Evolutionary conservation across 129 eudicot species (phyloP).

Genomic region (Artemisia tridentata): DNA sequence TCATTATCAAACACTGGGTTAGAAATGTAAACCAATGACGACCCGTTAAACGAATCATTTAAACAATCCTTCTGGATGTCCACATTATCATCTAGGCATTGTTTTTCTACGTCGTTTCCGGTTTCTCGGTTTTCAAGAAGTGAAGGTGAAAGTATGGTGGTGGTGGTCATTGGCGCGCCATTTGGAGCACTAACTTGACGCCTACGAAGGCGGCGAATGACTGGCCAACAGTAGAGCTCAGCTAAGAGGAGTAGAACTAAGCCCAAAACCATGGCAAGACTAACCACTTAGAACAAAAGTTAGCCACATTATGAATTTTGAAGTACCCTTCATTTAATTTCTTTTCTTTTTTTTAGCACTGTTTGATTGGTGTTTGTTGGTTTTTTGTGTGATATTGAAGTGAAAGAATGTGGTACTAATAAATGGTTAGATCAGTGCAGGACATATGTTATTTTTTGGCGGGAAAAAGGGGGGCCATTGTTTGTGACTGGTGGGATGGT

Average conservation of each 20-base stretch:
- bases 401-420: slow-evolving; percentile 21
- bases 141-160: neutral
- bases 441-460: slow-evolving; percentile 29
- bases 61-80: slow-evolving; percentile 22
- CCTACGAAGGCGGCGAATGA: slow-evolving; percentile 36
- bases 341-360: neutral
- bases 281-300: slow-evolving; percentile 50
- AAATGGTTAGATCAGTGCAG: slow-evolving; percentile 25
- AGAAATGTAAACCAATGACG: slow-evolving; percentile 56
- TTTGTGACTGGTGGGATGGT: slow-evolving; percentile 5
- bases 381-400: slow-evolving; percentile 22
- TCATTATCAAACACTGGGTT: slow-evolving; percentile 66
- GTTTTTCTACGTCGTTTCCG: too few relatives aligned
- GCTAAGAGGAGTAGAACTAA: slow-evolving; percentile 62
- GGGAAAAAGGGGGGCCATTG: slow-evolving; percentile 31
- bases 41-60: slow-evolving; percentile 27
- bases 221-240: slow-evolving; percentile 66
- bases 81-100: slow-evolving; percentile 3
- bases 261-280: slow-evolving; percentile 54
- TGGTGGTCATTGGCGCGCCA: slow-evolving; percentile 23
- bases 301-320: slow-evolving; percentile 68
- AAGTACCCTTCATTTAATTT: slow-evolving; percentile 57
- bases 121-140: slow-evolving; percentile 23
- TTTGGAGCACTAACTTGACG: neutral
- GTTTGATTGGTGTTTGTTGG: neutral